Evolutionary conservation across 345 rosid genomes (phyloP).

Genomic region (Populus davidiana): DNA sequence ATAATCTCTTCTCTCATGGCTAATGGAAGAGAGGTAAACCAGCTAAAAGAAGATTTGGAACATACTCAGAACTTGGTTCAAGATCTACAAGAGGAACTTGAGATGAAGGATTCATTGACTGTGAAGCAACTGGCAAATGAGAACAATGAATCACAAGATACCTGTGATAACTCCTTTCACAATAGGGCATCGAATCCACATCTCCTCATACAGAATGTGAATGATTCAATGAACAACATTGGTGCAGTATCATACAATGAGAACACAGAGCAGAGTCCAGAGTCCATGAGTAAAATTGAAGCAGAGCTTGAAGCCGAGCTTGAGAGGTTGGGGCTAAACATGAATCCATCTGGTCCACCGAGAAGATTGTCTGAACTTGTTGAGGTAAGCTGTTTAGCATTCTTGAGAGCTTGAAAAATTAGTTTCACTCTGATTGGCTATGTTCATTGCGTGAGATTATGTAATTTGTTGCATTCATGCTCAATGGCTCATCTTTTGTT

Average conservation of each 20-base stretch:
- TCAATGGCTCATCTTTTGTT: not conserved
- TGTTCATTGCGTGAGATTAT: not conserved
- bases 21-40: constrained; percentile 45
- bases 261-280: constrained; percentile 39
- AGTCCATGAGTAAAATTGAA: constrained; percentile 72
- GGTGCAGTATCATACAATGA: constrained; percentile 29
- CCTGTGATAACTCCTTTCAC: constrained; percentile 25
- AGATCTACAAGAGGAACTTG: constrained; percentile 75
- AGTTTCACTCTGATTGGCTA: not conserved
- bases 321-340: constrained; percentile 74
- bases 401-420: not conserved
- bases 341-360: constrained; percentile 43
- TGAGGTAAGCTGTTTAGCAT: constrained; percentile 43
- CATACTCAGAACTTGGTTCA: constrained; percentile 65
- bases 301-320: constrained; percentile 98
- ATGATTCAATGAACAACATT: constrained; percentile 17
- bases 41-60: constrained; percentile 49
- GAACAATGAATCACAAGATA: constrained; percentile 35
- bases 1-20: constrained; percentile 49
- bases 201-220: constrained; percentile 15
- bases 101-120: constrained; percentile 60
- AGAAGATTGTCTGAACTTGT: constrained; percentile 41
- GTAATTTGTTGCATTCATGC: not conserved
- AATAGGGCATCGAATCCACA: constrained; percentile 19
- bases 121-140: constrained; percentile 56